phyloP scores from a whole-genome alignment of 352 stramenopile species.

The Globisporangium viniferum region DNA sequence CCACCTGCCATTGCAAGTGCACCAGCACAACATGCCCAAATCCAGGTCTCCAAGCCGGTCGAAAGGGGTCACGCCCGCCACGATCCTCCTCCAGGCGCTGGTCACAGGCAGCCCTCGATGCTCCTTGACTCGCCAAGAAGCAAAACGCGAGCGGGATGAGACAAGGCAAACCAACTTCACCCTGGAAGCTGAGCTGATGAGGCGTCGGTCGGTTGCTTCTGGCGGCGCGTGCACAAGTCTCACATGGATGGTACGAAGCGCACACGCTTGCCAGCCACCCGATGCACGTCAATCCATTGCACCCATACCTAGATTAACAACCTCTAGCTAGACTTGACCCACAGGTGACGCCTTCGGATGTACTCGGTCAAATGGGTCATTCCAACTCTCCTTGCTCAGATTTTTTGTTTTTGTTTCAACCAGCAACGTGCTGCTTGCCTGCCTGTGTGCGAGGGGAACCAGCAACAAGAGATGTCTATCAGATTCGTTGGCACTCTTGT shows the following conservation, averaged over 20 bases:
- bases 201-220: background rate
- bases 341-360: background rate
- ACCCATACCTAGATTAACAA: background rate
- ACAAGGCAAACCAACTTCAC: constrained; percentile 3
- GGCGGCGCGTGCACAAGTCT: background rate
- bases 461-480: background rate
- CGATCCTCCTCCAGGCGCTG: background rate
- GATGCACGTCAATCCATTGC: background rate
- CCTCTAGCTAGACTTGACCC: background rate
- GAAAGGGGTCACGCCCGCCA: background rate
- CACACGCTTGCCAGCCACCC: background rate
- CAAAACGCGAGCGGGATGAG: constrained; percentile 1
- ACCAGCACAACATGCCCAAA: background rate
- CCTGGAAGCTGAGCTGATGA: background rate
- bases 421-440: background rate
- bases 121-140: background rate
- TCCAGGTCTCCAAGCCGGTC: background rate
- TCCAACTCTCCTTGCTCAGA: background rate
- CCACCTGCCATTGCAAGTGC: background rate
- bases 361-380: background rate
- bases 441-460: background rate
- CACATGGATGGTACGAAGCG: background rate
- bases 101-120: background rate
- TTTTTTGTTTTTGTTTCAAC: background rate
- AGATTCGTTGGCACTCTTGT: background rate